Evolutionary conservation across 1,139 yeast species (phyloP), one percentile per base, ranked within the genome.

Genomic region (Spencermartinsiella ligniputridi): DNA sequence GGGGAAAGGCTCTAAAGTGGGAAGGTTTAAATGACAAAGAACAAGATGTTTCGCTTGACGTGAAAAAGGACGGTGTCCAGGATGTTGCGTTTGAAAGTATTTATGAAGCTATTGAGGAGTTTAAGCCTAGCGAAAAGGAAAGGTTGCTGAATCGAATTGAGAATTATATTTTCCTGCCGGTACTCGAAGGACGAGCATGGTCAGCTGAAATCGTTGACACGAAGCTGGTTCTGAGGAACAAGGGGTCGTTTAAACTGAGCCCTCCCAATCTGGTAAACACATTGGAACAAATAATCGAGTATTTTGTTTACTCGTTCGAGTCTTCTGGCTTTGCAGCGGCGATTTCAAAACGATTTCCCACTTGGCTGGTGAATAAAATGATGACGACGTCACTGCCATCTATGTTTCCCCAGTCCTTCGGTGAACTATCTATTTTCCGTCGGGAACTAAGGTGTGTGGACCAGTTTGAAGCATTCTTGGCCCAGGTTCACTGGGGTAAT

Each of bases 401-500:
- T 2, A 42, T 58, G 17, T 53, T 58, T 17, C 66, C 66, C 2
- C 38, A 40, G 17, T 51, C 49, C 15, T 39, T 54, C 3, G 18
- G 37, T 4, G 50, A 50, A 3, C 33, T 58, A 15, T 44, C 42
- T 2, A 33, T 8, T 18, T 58, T 57, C 39, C 46, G 46, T 19
- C 21, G 32, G 30, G 49, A 56, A 22, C 43, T 60, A 8, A 43
- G 29, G 2, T 48, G 47, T 12, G 47, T 58, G 3, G 50, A 44
- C 19, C 52, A 50, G 3, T 56, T 62, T 33, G 61, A 61, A 20
- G 47, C 45, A 16, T 50, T 48, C 20, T 42, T 60, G 35, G 42
- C 24, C 4, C 44, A 47, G 2, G 34, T 42, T 2, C 51, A 50
- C 2, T 58, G 65, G 63, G 45, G 47, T 12, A 45, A 50, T 15